A percentile compares a stretch with the other conserved stretches of the same genome.
Conservation (phyloP, 75 land plant species). For the Picea glauca region DNA sequence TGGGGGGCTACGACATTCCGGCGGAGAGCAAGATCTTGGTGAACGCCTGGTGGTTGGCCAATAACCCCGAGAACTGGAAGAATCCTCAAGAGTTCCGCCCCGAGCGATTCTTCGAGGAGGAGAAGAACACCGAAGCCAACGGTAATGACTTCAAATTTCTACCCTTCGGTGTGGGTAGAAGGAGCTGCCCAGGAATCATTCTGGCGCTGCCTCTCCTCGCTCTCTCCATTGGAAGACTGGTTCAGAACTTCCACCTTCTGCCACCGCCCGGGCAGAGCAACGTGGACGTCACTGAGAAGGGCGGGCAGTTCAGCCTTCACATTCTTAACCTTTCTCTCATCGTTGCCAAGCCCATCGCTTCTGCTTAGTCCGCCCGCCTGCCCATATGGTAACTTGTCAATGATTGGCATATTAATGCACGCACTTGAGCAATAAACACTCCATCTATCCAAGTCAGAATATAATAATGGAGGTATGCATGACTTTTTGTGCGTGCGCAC, state of each 20-base stretch:
- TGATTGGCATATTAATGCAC: too few species aligned
- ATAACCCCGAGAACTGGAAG: conserved; percentile 70
- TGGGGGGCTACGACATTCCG: conserved; percentile 68
- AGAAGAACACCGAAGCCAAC: conserved; percentile 41
- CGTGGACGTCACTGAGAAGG: conserved; percentile 67
- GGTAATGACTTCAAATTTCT: conserved; percentile 57
- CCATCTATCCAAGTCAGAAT: too few species aligned
- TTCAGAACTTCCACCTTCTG: conserved; percentile 46
- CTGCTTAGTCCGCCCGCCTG: too few species aligned
- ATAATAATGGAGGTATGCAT: too few species aligned
- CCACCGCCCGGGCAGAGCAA: conserved; percentile 48
- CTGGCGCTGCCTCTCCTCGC: conserved; percentile 65
- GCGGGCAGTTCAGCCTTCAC: conserved; percentile 13
- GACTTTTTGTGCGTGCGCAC: too few species aligned
- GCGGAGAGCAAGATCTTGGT: conserved; percentile 65
- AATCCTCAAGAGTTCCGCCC: conserved; percentile 69
- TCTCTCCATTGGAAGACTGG: conserved; percentile 45
- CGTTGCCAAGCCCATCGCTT: background rate
- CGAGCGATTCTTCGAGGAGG: conserved; percentile 65
- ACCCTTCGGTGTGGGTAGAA: conserved; percentile 72
- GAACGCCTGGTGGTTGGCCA: conserved; percentile 83
- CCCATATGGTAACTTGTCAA: too few species aligned
- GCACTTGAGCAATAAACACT: too few species aligned
- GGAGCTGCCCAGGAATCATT: conserved; percentile 82
- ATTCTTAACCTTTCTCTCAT: background rate